Conservation (phyloP, 169 alveolate species). For the Neospora caninum region DNA sequence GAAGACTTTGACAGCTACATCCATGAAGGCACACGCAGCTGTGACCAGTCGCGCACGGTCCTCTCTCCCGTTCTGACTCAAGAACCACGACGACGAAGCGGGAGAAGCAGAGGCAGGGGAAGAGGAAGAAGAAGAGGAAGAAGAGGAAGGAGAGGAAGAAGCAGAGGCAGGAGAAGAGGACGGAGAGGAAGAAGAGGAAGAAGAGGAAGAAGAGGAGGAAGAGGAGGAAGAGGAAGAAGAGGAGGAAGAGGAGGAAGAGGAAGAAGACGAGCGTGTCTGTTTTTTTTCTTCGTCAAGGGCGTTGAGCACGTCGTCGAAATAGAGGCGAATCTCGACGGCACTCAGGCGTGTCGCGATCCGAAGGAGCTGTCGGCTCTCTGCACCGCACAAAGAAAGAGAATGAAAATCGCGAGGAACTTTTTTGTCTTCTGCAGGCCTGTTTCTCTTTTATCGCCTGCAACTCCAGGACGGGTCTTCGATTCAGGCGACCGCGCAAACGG, state of each 20-base stretch:
- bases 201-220: background rate
- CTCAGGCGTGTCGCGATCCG: constrained; percentile 2
- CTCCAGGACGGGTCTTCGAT: no score
- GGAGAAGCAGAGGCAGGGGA: background rate
- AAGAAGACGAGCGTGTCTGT: background rate
- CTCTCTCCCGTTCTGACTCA: background rate
- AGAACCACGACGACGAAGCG: background rate
- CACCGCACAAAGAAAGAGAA: background rate
- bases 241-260: background rate
- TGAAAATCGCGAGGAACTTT: no score
- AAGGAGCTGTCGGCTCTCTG: constrained; percentile 1
- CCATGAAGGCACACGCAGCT: background rate
- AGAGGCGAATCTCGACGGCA: constrained; percentile 37
- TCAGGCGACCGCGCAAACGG: no score
- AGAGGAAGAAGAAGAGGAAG: background rate
- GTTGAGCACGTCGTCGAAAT: constrained; percentile 41
- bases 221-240: background rate
- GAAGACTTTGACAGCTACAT: background rate
- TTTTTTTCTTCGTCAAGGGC: background rate
- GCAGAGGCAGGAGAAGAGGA: background rate
- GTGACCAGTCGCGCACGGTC: constrained; percentile 1
- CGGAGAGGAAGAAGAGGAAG: background rate
- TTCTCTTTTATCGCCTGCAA: no score
- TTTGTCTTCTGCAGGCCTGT: no score
- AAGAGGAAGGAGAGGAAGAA: background rate